A percentile compares a stretch with the other conserved stretches of the same genome.
phyloP scores from a whole-genome alignment of 2,329 filamentous ascomycete genomes.

The Ceratocystis huliohia region DNA sequence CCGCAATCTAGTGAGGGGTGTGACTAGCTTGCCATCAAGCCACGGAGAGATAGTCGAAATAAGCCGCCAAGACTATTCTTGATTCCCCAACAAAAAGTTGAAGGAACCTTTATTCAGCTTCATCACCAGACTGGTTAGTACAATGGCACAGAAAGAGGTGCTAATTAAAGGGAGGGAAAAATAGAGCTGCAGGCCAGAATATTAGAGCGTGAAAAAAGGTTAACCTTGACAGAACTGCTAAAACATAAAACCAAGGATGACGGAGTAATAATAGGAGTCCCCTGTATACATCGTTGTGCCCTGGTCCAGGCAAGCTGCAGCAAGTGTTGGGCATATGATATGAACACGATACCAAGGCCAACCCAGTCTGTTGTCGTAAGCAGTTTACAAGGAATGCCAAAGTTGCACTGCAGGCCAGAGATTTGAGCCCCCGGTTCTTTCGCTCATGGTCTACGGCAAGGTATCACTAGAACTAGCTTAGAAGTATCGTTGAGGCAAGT shows the following conservation, averaged over 20 bases:
- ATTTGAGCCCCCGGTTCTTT: neutral
- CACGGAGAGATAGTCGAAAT: constrained; percentile 6
- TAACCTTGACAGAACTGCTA: neutral
- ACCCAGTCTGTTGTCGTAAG: neutral
- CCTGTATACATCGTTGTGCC: neutral
- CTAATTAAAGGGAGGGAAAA: neutral
- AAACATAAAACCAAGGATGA: neutral
- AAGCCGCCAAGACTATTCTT: neutral
- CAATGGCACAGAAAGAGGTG: neutral
- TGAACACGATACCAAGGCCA: too few relatives aligned
- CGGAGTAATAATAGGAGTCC: neutral
- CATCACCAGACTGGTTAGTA: neutral
- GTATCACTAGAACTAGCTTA: neutral
- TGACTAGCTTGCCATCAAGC: neutral
- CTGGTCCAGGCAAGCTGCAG: neutral
- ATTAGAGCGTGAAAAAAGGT: neutral
- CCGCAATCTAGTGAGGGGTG: neutral
- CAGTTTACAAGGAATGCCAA: neutral
- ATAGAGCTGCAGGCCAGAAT: neutral
- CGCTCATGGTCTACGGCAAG: neutral
- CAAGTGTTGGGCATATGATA: too few relatives aligned
- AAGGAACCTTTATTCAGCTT: constrained; percentile 16
- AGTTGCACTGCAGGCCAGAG: neutral
- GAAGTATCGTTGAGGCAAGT: neutral
- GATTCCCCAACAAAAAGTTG: constrained; percentile 1